Base-by-base conservation (phyloP, 306 rosid genomes). In the Morella rubra region DNA sequence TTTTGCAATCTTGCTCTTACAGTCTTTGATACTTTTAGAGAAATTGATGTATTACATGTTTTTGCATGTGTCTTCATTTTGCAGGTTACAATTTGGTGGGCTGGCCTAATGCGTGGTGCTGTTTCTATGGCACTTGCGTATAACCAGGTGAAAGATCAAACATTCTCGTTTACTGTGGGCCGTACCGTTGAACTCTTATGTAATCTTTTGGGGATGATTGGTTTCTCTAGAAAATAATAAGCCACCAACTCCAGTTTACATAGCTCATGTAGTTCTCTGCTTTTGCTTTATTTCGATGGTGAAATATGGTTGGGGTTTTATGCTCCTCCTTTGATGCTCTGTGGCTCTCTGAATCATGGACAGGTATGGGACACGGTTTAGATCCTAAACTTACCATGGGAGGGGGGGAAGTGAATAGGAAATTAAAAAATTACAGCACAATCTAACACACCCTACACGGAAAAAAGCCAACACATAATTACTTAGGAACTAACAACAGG, bases 91-190 rank as follows among this genome's bases (percentile, higher is more conserved):
- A 88, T 96, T 73, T 96, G 98, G 98, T 96, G 99, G 99, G 92
- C 99, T 41, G 98, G 99, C 84, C 97, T 96, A 68, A 92, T 91
- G 99, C 97, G 99, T 13, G 99, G 99, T 42, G 97, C 99, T 60
- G 99, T 96, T 79, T 96, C 98, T 6, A 91, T 96, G 77, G 99
- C 99, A 69, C 96, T 96, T 59, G 92, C 99, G 22, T 96, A 96
- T 83, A 96, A 92, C 80, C 97, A 89, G 96, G 99, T 96, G 67
- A 77, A 80, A 65, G 59, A 74, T 73, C 52, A 65, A 81, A 82
- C 66, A 49, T 40, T 27, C 19, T 71, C 4, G 7, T 80, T 76
- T 77, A 62, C 71, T 71, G 54, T 73, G 58, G 64, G 50, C 58
- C 75, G 20, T 46, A 40, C 9, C 42, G 5, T 59, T 24, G 65